A percentile compares a stretch with the other conserved stretches of the same genome.
Conservation (phyloP, 2,329 filamentous ascomycete genomes). For the Fusarium sarcochroum region DNA sequence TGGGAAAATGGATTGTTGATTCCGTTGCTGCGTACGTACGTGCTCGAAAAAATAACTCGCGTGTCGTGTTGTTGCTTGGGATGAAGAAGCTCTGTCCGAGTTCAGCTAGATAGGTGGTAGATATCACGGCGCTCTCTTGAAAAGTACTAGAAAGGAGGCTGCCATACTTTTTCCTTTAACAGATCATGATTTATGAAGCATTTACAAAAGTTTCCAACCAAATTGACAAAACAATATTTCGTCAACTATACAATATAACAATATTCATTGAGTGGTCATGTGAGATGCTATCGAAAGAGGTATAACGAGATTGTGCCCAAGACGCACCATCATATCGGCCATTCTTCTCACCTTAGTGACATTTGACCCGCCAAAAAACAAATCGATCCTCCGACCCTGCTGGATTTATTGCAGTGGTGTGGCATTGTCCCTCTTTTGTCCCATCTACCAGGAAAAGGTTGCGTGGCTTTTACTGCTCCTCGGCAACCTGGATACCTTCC, state of each 20-base stretch:
- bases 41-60: constrained; percentile 26
- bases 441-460: constrained; percentile 6
- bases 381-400: constrained; percentile 30
- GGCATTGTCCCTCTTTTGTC: constrained; percentile 27
- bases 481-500: constrained; percentile 81
- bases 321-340: constrained; percentile 39
- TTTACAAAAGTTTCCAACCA: constrained; percentile 25
- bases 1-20: constrained; percentile 43
- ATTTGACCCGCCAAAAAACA: constrained; percentile 22
- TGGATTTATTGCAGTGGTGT: constrained; percentile 20
- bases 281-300: constrained; percentile 48
- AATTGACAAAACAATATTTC: constrained; percentile 12
- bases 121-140: constrained; percentile 39
- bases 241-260: constrained; percentile 18
- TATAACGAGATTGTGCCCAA: constrained; percentile 47
- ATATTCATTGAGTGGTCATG: constrained; percentile 33
- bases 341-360: constrained; percentile 25
- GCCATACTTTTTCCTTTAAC: constrained; percentile 31
- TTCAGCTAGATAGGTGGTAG: constrained; percentile 44
- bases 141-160: constrained; percentile 23
- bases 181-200: constrained; percentile 47
- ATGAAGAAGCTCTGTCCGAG: constrained; percentile 36
- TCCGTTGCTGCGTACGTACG: constrained; percentile 32
- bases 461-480: constrained; percentile 66
- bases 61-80: constrained; percentile 38